Conservation (phyloP, 2,329 filamentous ascomycete genomes). For the Aureobasidium sp. region DNA sequence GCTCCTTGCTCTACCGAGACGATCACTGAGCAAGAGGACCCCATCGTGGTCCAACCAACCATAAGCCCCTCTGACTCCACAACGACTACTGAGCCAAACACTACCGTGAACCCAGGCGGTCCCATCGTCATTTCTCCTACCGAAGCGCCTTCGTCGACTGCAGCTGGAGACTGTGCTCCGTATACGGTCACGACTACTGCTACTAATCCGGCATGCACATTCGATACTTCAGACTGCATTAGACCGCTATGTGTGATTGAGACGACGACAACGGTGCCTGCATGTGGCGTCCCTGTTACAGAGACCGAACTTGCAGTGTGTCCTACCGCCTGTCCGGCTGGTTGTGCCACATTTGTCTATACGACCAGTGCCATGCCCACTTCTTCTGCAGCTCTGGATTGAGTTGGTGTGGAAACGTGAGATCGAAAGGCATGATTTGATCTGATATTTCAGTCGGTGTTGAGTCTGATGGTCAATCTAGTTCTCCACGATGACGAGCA, state of each 20-base stretch:
- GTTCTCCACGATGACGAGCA: background rate
- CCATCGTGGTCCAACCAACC: background rate
- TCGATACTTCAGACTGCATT: constrained; percentile 8
- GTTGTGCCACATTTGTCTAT: constrained; percentile 16
- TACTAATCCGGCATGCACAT: constrained; percentile 4
- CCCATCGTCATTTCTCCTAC: background rate
- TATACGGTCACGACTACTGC: constrained; percentile 13
- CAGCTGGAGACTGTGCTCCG: background rate
- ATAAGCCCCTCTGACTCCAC: background rate
- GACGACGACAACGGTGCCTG: constrained; percentile 14
- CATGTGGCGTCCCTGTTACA: constrained; percentile 1
- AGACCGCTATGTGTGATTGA: constrained; percentile 12
- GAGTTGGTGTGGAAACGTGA: background rate
- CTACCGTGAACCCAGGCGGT: background rate
- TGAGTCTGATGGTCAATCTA: background rate
- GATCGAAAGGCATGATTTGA: background rate
- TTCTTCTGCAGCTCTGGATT: background rate
- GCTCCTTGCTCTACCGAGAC: background rate
- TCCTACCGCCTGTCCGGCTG: constrained; percentile 20
- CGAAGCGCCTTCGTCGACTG: background rate
- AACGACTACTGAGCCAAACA: background rate
- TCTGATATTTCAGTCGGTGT: background rate
- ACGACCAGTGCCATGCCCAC: background rate
- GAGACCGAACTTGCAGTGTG: constrained; percentile 17
- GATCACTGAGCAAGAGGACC: background rate